Evolutionary conservation across 2,329 filamentous ascomycete genomes (phyloP).

Genomic region (Diplocarpon rosae): DNA sequence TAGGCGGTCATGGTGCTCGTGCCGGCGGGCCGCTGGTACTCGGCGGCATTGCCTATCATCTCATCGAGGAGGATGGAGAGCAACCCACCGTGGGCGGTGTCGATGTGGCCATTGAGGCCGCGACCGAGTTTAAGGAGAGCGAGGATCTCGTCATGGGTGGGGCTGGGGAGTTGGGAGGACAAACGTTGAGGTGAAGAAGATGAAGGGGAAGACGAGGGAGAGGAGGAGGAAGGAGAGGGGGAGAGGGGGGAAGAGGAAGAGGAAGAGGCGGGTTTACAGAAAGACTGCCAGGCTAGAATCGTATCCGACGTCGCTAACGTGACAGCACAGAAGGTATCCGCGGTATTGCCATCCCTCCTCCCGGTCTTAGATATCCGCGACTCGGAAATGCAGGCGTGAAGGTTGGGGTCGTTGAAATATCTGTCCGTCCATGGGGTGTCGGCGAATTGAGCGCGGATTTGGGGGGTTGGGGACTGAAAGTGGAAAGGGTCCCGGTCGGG

Average conservation of each 20-base stretch:
- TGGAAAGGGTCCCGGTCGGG: background rate
- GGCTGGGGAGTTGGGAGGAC: background rate
- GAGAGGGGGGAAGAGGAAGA: no score
- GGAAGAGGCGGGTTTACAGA: slow-evolving; percentile 7
- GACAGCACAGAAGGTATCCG: slow-evolving; percentile 13
- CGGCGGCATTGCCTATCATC: slow-evolving; percentile 28
- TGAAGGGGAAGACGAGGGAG: no score
- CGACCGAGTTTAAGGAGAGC: slow-evolving; percentile 32
- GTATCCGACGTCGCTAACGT: slow-evolving; percentile 16
- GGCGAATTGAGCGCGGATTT: slow-evolving; percentile 13
- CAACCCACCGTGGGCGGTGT: slow-evolving; percentile 49
- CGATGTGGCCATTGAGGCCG: slow-evolving; percentile 43
- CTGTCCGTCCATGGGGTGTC: slow-evolving; percentile 9
- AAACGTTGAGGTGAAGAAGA: no score
- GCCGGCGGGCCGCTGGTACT: slow-evolving; percentile 6
- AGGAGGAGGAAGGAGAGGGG: no score
- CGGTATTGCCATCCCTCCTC: background rate
- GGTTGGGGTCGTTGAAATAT: slow-evolving; percentile 13
- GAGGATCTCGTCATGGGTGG: slow-evolving; percentile 8
- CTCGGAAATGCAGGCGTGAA: slow-evolving; percentile 12
- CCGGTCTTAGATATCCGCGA: background rate
- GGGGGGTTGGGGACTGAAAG: background rate
- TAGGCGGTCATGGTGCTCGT: slow-evolving; percentile 34
- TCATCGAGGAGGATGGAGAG: slow-evolving; percentile 48
- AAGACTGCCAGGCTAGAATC: slow-evolving; percentile 16